Conservation (phyloP, 352 stramenopile genomes). For the Paralagenidium karlingii region DNA sequence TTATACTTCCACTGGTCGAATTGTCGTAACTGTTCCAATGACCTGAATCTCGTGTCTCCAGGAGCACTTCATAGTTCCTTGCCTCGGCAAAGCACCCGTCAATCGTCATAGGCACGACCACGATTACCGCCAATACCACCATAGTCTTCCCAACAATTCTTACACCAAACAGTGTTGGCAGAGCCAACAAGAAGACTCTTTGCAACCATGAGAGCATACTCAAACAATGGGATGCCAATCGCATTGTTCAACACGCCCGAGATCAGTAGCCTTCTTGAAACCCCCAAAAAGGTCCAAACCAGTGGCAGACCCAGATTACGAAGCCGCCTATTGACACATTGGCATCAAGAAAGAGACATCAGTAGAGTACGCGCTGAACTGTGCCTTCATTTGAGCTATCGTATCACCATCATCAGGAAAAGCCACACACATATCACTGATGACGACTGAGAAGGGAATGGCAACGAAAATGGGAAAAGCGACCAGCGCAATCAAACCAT, state of each 20-base stretch:
- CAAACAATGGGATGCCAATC: conserved; percentile 4
- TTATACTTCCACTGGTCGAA: conserved; percentile 1
- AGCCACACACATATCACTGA: conserved; percentile 82
- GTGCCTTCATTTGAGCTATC: too few species aligned
- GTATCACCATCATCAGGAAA: conserved; percentile 82
- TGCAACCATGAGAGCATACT: conserved; percentile 16
- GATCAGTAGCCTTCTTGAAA: conserved; percentile 58
- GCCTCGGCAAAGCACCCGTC: too few species aligned
- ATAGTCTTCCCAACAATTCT: conserved; percentile 15
- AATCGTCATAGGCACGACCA: conserved; percentile 1
- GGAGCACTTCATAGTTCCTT: too few species aligned
- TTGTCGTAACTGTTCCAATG: too few species aligned
- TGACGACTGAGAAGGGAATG: conserved; percentile 84
- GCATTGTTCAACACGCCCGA: too few species aligned
- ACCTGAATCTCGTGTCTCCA: too few species aligned
- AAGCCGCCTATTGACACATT: too few species aligned
- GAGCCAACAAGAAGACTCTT: conserved; percentile 17
- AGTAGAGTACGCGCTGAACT: too few species aligned
- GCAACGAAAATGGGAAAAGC: conserved; percentile 75
- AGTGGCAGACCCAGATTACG: conserved; percentile 81
- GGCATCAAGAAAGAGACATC: too few species aligned
- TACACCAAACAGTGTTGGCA: conserved; percentile 24
- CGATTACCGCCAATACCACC: conserved; percentile 12
- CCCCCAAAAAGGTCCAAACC: conserved; percentile 76
- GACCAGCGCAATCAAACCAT: conserved; percentile 58